Evolutionary conservation across 768 basidiomycete genomes (phyloP).

Genomic region (Boletus coccyginus): DNA sequence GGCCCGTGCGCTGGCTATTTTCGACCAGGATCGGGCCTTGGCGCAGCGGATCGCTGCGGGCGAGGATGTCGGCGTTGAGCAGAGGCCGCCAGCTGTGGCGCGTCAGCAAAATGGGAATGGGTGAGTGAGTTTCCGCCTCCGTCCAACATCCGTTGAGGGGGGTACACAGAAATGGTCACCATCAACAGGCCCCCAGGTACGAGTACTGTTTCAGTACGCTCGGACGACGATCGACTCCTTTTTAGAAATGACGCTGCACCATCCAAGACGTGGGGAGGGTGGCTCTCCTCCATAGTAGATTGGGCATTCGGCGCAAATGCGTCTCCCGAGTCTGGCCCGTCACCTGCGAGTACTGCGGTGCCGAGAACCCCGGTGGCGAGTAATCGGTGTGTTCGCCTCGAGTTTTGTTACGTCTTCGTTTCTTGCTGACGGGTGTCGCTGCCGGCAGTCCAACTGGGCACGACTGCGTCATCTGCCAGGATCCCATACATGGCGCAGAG

Average conservation of each 20-base stretch:
- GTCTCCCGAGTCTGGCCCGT: no score
- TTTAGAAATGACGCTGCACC: not conserved
- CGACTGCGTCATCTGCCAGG: constrained; percentile 35
- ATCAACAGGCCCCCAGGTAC: constrained; percentile 7
- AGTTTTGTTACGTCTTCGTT: not conserved
- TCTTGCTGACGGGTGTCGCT: not conserved
- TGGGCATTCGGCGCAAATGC: not conserved
- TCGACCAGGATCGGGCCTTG: constrained; percentile 22
- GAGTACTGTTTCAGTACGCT: not conserved
- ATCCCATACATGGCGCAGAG: constrained; percentile 27
- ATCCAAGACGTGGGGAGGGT: constrained; percentile 17
- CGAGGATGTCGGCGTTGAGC: not conserved
- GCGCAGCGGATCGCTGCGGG: constrained; percentile 18
- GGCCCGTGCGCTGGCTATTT: constrained; percentile 10
- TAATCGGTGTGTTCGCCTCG: constrained; percentile 15
- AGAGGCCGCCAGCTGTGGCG: not conserved
- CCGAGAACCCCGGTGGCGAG: not conserved
- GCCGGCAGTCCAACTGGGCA: constrained; percentile 22
- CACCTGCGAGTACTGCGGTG: no score
- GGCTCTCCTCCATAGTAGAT: constrained; percentile 17
- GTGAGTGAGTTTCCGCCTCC: not conserved
- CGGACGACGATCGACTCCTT: not conserved
- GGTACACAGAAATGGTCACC: not conserved
- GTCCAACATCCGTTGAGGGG: not conserved
- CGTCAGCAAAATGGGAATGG: not conserved